phyloP scores from a whole-genome alignment of 345 rosid species.

The Hypericum androsaemum region DNA sequence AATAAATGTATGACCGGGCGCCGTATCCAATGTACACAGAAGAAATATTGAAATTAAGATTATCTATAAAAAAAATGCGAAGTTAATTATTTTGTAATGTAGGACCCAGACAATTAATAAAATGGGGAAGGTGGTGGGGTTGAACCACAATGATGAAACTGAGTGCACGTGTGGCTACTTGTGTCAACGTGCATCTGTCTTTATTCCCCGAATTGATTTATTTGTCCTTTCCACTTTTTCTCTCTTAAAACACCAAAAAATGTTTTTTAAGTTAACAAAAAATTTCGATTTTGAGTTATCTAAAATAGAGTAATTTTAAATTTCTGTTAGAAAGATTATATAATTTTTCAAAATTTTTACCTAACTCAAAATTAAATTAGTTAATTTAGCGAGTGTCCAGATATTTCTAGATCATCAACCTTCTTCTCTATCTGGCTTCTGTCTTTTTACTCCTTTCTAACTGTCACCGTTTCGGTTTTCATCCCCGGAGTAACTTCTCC shows the following conservation, averaged over 20 bases:
- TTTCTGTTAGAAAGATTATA: too few relatives aligned
- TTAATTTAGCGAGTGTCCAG: too few relatives aligned
- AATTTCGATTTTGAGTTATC: too few relatives aligned
- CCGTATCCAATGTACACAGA: too few relatives aligned
- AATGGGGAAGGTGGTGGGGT: slow-evolving; percentile 4
- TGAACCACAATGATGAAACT: slow-evolving; percentile 24
- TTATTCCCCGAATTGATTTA: slow-evolving; percentile 37
- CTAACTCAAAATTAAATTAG: too few relatives aligned
- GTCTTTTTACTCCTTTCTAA: slow-evolving; percentile 9
- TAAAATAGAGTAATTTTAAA: too few relatives aligned
- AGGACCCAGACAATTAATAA: slow-evolving; percentile 5
- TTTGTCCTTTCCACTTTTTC: slow-evolving; percentile 17
- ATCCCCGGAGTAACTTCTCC: too few relatives aligned
- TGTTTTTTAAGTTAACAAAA: too few relatives aligned
- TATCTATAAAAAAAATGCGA: slow-evolving; percentile 32
- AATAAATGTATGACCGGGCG: too few relatives aligned
- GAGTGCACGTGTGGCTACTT: slow-evolving; percentile 58
- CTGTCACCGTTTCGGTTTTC: slow-evolving; percentile 10
- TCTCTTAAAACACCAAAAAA: too few relatives aligned
- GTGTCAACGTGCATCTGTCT: slow-evolving; percentile 55
- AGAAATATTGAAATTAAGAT: too few relatives aligned
- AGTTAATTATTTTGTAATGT: slow-evolving; percentile 18
- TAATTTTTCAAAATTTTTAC: too few relatives aligned
- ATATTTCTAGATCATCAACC: not conserved
- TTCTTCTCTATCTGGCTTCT: slow-evolving; percentile 7